Percentiles rank a stretch among this genome's conserved stretches.
Evolutionary conservation across 805 yeast species (phyloP).

Genomic region (Starmerella sirachaensis): DNA sequence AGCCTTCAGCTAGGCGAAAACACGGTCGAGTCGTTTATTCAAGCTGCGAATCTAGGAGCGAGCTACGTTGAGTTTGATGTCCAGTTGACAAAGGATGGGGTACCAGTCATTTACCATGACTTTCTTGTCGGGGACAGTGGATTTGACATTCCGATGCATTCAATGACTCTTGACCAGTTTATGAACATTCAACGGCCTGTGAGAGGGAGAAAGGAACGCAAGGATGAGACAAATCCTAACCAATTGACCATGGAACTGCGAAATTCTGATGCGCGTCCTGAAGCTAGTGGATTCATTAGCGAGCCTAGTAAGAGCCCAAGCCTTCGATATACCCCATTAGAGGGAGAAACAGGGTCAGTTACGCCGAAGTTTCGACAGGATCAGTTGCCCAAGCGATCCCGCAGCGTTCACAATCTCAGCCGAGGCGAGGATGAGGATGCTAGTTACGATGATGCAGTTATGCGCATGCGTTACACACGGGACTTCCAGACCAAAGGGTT

Average conservation of each 20-base stretch:
- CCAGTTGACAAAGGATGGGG: slow-evolving; percentile 78
- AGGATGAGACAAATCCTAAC: not conserved
- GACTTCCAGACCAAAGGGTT: slow-evolving; percentile 77
- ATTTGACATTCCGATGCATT: slow-evolving; percentile 92
- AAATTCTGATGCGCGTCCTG: too few relatives aligned
- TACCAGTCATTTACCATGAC: slow-evolving; percentile 92
- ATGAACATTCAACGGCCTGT: slow-evolving; percentile 23
- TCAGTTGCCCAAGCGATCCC: slow-evolving; percentile 27
- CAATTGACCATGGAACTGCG: too few relatives aligned
- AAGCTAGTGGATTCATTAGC: too few relatives aligned
- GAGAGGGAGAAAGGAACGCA: slow-evolving; percentile 8
- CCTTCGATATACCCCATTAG: too few relatives aligned
- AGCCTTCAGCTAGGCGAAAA: slow-evolving; percentile 91
- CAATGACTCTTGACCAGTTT: slow-evolving; percentile 79
- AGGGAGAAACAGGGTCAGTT: too few relatives aligned
- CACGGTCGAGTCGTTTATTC: slow-evolving; percentile 86
- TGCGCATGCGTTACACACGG: slow-evolving; percentile 73
- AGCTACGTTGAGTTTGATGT: slow-evolving; percentile 95
- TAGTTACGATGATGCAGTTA: slow-evolving; percentile 29
- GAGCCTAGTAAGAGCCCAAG: too few relatives aligned
- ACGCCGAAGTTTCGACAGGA: too few relatives aligned
- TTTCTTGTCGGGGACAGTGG: slow-evolving; percentile 92
- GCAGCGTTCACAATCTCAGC: slow-evolving; percentile 30
- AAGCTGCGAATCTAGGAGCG: slow-evolving; percentile 94
- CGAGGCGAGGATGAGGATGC: slow-evolving; percentile 24